A percentile compares a stretch with the other conserved stretches of the same genome.
Conservation (phyloP, 2,329 filamentous ascomycete species). For the Sporothrix brasiliensis region DNA sequence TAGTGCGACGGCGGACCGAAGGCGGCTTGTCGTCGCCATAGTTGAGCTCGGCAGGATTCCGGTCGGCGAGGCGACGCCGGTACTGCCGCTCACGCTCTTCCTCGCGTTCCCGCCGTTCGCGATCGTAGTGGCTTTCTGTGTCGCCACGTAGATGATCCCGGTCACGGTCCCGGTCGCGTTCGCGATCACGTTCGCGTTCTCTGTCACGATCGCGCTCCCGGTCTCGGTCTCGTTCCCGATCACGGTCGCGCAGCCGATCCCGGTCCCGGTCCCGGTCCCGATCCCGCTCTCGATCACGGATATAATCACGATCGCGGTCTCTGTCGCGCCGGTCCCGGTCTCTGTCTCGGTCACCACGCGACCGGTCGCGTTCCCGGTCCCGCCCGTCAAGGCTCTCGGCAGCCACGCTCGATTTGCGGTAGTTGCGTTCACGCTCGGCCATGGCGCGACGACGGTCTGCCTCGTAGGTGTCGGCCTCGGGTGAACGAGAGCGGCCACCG, state of each 20-base stretch:
- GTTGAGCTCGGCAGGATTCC: slow-evolving; percentile 79
- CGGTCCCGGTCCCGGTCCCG: slow-evolving; percentile 41
- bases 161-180: slow-evolving; percentile 46
- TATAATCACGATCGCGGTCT: slow-evolving; percentile 42
- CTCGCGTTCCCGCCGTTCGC: slow-evolving; percentile 84
- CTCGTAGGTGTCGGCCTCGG: slow-evolving; percentile 93
- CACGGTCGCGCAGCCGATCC: slow-evolving; percentile 52
- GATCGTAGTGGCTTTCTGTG: slow-evolving; percentile 73
- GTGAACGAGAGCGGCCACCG: slow-evolving; percentile 63
- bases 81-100: slow-evolving; percentile 88
- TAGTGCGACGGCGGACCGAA: slow-evolving; percentile 68
- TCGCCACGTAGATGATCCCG: slow-evolving; percentile 58
- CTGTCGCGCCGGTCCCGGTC: slow-evolving; percentile 41
- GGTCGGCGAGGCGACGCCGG: slow-evolving; percentile 71
- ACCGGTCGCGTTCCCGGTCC: slow-evolving; percentile 39
- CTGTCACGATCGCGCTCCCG: slow-evolving; percentile 48
- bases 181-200: slow-evolving; percentile 36
- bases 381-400: slow-evolving; percentile 61
- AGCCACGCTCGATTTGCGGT: slow-evolving; percentile 72
- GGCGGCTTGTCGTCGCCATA: slow-evolving; percentile 75
- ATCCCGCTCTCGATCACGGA: slow-evolving; percentile 44
- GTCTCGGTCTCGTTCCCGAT: slow-evolving; percentile 47
- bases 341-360: slow-evolving; percentile 39
- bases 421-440: slow-evolving; percentile 90
- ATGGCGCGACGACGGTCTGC: slow-evolving; percentile 92